Base-by-base conservation (phyloP, 225 moss, liverwort and hornwort genomes). In the Bryoerythrophyllum caledonicum region DNA sequence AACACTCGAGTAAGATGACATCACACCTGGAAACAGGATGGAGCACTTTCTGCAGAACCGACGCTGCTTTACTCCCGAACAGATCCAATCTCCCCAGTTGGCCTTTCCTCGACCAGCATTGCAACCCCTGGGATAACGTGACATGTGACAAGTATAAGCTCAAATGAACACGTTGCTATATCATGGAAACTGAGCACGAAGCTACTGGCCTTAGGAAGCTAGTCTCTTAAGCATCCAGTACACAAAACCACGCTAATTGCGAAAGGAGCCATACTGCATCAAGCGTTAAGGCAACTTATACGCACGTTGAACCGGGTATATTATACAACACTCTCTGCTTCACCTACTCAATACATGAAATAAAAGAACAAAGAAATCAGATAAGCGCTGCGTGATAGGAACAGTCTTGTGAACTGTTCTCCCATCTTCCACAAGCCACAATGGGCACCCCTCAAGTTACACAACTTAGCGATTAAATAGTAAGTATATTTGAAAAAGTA, bases 1-100 rank as follows among this genome's bases (percentile, higher is more conserved):
- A 68, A 73, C 67, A 52, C 51, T 70, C 12, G 21, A 43, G 15
- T 3, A 38, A 54, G 63, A 59, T 24, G 25, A 55, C 24, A 76
- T 15, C 82, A 69, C 54, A 95, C 99, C 99, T 93, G 71, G 76
- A 64, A 73, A 85, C 78, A 74, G 93, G 93, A 49, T 86, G 89
- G 38, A 99, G 85, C 85, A 95, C 95, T 80, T 92, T 95, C 58
- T 81, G 86, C 68, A 99, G 71, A 51, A 95, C 70, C 19, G 84
- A 67, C 25, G 68, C 60, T 65, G 99, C 88, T 72, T 70, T 70
- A 54, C 67, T 83, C 55, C 99, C 99, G 23, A 93, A 57, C 56
- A 99, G 70, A 80, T 99, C 99, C 68, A 99, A 68, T 74, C 89
- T 85, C 75, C 91, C 93, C 60, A 91, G 70, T 60, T 95, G 88